Conservation (phyloP, 2,329 filamentous ascomycete genomes). For the Kalmusia sp. region DNA sequence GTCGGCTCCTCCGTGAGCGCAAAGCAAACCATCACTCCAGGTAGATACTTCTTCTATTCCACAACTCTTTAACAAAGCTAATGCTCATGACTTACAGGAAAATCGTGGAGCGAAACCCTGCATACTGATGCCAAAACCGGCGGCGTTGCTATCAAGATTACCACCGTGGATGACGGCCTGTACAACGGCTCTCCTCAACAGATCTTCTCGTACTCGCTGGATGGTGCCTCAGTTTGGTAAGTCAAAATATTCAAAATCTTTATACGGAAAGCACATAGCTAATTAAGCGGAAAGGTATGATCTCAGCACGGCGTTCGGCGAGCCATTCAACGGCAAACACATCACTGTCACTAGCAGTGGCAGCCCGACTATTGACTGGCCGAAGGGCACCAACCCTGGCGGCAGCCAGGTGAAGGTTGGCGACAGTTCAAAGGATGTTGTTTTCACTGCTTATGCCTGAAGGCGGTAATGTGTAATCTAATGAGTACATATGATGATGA, state of each 20-base stretch:
- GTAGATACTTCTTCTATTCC: no score
- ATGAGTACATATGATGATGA: no score
- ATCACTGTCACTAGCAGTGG: constrained; percentile 29
- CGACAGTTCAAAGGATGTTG: constrained; percentile 28
- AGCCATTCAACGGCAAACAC: constrained; percentile 33
- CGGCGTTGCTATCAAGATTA: constrained; percentile 40
- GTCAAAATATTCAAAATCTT: neutral
- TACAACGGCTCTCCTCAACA: constrained; percentile 30
- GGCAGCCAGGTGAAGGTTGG: constrained; percentile 22
- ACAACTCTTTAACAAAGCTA: neutral
- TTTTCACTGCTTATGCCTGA: constrained; percentile 26
- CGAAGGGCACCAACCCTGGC: constrained; percentile 31
- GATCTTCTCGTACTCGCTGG: constrained; percentile 36
- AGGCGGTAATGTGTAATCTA: no score
- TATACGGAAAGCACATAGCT: neutral
- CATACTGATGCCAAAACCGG: constrained; percentile 30
- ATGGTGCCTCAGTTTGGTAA: constrained; percentile 28
- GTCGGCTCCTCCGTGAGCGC: constrained; percentile 28
- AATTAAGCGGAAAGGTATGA: constrained; percentile 20
- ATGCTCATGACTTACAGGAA: constrained; percentile 19
- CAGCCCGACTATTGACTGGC: constrained; percentile 32
- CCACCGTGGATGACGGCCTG: constrained; percentile 29
- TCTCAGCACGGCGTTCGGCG: constrained; percentile 33
- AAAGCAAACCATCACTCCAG: constrained; percentile 24
- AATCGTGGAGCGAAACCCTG: constrained; percentile 26